These are phyloP conservation scores for Dichomitus squalens DNA, from an alignment of 1,284 basidiomycete genomes.

Conservation along the genomic window DNA sequence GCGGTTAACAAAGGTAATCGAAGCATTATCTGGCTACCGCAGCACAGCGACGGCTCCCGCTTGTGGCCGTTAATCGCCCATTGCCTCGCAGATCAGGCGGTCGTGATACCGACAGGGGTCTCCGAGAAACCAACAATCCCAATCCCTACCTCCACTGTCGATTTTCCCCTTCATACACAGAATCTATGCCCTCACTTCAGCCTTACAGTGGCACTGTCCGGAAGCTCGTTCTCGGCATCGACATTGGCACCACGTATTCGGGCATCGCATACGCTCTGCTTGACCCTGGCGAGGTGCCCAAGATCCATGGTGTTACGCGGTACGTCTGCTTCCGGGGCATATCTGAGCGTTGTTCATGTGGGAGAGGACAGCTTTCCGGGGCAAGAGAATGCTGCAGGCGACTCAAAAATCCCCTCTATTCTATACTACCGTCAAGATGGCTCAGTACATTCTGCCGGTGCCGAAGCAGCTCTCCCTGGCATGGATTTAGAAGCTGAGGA, in stretches of 20 bases:
- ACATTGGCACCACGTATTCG: constrained; percentile 56
- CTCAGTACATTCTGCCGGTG: constrained; percentile 48
- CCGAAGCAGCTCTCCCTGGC: constrained; percentile 49
- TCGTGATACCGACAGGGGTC: not conserved
- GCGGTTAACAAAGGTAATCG: too few species aligned
- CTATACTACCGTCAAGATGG: constrained; percentile 58
- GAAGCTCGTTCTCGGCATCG: constrained; percentile 50
- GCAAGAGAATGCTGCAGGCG: constrained; percentile 41
- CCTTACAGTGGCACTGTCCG: constrained; percentile 29
- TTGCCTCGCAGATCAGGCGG: too few species aligned
- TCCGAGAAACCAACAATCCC: not conserved
- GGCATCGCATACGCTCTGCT: constrained; percentile 49
- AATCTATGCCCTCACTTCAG: constrained; percentile 8
- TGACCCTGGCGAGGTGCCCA: constrained; percentile 50
- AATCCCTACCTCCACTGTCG: not conserved
- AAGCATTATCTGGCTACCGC: too few species aligned
- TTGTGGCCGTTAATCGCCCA: too few species aligned
- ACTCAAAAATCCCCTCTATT: too few species aligned
- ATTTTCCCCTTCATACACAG: not conserved
- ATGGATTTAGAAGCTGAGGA: constrained; percentile 46
- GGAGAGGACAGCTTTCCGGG: constrained; percentile 40
- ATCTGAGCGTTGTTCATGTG: not conserved
- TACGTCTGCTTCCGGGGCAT: constrained; percentile 23
- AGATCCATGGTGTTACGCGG: constrained; percentile 48
- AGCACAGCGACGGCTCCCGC: too few species aligned